Evolutionary conservation across 1,284 basidiomycete species (phyloP), one percentile per base, ranked within the genome.

Genomic region (Exobasidium cylindrosporum): DNA sequence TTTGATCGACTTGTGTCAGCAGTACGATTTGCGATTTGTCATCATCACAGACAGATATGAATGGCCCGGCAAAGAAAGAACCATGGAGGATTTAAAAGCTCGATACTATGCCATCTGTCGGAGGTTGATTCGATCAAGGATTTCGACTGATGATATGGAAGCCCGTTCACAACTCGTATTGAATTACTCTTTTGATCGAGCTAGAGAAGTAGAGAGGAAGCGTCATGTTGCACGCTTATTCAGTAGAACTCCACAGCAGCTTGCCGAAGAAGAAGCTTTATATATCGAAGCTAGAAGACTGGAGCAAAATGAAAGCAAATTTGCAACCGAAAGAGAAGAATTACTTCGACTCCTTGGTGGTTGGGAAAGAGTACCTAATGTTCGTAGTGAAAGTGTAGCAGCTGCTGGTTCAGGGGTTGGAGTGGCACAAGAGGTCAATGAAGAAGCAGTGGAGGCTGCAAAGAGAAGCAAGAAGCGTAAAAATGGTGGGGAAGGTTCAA

Each of bases 241-340:
- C 80, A 87, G 86, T 61, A 87, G 95, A 10, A 92, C 92, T 0
- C 86, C 88, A 0, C 87, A 90, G 58, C 92, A 97, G 81, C 88
- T 97, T 46, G 88, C 88, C 7, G 95, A 99, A 78, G 96, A 98
- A 83, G 94, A 97, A 74, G 91, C 92, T 3, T 84, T 99, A 0
- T 98, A 92, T 81, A 83, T 97, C 67, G 94, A 98, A 80, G 86
- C 96, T 56, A 92, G 95, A 74, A 87, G 92, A 11, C 85, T 98
- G 56, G 94, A 97, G 79, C 95, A 97, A 81, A 92, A 87, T 70
- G 92, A 97, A 79, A 85, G 89, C 50, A 86, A 86, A 61, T 97
- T 96, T 83, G 89, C 89, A 71, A 86, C 86, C 59, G 94, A 98
- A 57, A 85, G 96, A 6, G 93, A 97, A 68, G 91, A 93, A 52